Evolutionary conservation across 2,329 filamentous ascomycete genomes (phyloP).

Genomic region (Daldinia eschscholtzii): DNA sequence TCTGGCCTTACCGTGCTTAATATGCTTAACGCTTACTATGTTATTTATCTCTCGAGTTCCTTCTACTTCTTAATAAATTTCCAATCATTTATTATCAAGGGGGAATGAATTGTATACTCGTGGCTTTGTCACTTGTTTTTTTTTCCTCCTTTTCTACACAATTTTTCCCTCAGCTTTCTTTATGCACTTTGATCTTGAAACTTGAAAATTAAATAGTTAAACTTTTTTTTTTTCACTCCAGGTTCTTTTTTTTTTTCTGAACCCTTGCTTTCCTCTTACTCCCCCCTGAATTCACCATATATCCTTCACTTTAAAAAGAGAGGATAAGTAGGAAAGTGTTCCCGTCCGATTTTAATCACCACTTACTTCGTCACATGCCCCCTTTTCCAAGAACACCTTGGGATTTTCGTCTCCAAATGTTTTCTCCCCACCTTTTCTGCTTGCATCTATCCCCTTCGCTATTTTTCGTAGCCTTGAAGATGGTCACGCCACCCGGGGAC

Average conservation of each 20-base stretch:
- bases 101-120: background rate
- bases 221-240: background rate
- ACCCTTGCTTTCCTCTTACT: slow-evolving; percentile 22
- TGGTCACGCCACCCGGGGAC: slow-evolving; percentile 35
- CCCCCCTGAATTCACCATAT: slow-evolving; percentile 32
- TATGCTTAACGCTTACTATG: slow-evolving; percentile 5
- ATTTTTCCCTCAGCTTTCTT: background rate
- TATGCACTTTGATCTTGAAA: background rate
- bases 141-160: background rate
- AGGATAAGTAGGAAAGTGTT: slow-evolving; percentile 3
- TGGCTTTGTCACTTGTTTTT: background rate
- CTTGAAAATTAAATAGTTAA: background rate
- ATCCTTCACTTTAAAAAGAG: slow-evolving; percentile 18
- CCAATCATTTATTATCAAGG: background rate
- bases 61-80: slow-evolving; percentile 1
- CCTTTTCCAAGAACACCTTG: slow-evolving; percentile 16
- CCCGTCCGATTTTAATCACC: slow-evolving; percentile 31
- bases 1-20: slow-evolving; percentile 4
- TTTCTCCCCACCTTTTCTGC: slow-evolving; percentile 25
- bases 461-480: slow-evolving; percentile 17
- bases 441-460: slow-evolving; percentile 27
- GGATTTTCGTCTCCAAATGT: slow-evolving; percentile 17
- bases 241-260: slow-evolving; percentile 10
- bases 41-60: background rate
- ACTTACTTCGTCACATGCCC: slow-evolving; percentile 25